Conservation (phyloP, 345 rosid genomes). For the Adansonia digitata region DNA sequence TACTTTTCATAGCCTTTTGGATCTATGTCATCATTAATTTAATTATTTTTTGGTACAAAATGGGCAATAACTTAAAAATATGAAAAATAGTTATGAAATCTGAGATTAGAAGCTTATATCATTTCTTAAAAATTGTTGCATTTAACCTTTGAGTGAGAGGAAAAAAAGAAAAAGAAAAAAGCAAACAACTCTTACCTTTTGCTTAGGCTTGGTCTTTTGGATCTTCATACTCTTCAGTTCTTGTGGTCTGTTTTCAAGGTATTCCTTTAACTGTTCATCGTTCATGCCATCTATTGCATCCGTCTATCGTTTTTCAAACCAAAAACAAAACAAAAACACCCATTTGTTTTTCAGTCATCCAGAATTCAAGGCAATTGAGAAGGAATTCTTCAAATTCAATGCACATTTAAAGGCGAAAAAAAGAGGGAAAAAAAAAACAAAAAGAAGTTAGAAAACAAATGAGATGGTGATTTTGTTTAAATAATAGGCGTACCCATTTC, state of each 20-base stretch:
- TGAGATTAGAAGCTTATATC: too few relatives aligned
- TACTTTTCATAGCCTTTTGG: constrained; percentile 13
- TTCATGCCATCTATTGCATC: constrained; percentile 25
- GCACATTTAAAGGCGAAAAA: too few relatives aligned
- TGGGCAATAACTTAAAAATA: too few relatives aligned
- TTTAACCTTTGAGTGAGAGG: too few relatives aligned
- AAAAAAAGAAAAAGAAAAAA: too few relatives aligned
- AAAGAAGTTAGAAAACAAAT: too few relatives aligned
- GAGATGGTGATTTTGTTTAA: not conserved
- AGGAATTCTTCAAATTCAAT: not conserved
- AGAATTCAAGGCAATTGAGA: not conserved
- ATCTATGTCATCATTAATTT: constrained; percentile 12
- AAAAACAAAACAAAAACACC: not conserved
- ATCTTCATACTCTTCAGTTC: constrained; percentile 3
- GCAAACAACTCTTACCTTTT: constrained; percentile 12
- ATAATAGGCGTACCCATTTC: constrained; percentile 20
- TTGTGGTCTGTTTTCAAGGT: constrained; percentile 31
- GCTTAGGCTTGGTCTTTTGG: constrained; percentile 15
- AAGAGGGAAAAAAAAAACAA: too few relatives aligned
- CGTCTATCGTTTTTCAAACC: constrained; percentile 9
- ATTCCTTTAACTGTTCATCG: constrained; percentile 31
- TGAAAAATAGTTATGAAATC: not conserved
- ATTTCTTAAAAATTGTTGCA: too few relatives aligned
- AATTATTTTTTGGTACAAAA: not conserved
- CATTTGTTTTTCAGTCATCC: not conserved